These are phyloP conservation scores for Teunomyces aglyptinius DNA, from an alignment of 805 yeast genomes.

Conservation along the genomic window DNA sequence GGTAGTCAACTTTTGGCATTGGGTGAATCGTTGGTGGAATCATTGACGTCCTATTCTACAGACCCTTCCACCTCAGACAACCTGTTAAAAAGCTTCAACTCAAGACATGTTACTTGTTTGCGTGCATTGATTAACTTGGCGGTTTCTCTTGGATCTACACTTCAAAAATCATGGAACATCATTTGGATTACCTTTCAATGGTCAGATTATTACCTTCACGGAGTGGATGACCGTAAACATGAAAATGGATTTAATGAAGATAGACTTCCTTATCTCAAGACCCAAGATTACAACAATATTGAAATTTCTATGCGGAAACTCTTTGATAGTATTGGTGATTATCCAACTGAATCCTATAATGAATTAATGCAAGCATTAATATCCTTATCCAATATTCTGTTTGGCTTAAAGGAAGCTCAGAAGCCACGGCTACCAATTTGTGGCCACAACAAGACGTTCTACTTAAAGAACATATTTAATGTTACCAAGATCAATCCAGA, in stretches of 20 bases:
- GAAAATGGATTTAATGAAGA: slow-evolving; percentile 17
- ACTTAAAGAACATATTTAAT: slow-evolving; percentile 51
- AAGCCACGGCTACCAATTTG: slow-evolving; percentile 31
- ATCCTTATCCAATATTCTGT: slow-evolving; percentile 32
- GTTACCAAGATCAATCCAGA: slow-evolving; percentile 50
- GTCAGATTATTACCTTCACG: slow-evolving; percentile 70
- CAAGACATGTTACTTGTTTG: slow-evolving; percentile 71
- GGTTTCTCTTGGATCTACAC: slow-evolving; percentile 73
- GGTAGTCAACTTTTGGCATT: slow-evolving; percentile 41
- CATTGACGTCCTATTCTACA: slow-evolving; percentile 39
- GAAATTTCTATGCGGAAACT: slow-evolving; percentile 59
- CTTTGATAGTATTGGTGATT: slow-evolving; percentile 58
- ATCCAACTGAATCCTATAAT: slow-evolving; percentile 49
- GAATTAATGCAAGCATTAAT: slow-evolving; percentile 49
- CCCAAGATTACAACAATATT: slow-evolving; percentile 50
- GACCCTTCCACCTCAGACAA: not conserved
- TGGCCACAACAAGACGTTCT: slow-evolving; percentile 55
- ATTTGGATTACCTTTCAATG: slow-evolving; percentile 67
- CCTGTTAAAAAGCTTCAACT: slow-evolving; percentile 46
- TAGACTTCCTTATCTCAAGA: slow-evolving; percentile 33
- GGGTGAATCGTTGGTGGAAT: slow-evolving; percentile 52
- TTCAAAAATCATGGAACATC: slow-evolving; percentile 65
- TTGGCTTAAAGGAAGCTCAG: not conserved
- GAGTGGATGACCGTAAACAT: slow-evolving; percentile 45
- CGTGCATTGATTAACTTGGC: slow-evolving; percentile 78